A percentile compares a stretch with the other conserved stretches of the same genome.
phyloP scores from a whole-genome alignment of 2,329 filamentous ascomycete genomes.

The Westerdykella aurantiaca region DNA sequence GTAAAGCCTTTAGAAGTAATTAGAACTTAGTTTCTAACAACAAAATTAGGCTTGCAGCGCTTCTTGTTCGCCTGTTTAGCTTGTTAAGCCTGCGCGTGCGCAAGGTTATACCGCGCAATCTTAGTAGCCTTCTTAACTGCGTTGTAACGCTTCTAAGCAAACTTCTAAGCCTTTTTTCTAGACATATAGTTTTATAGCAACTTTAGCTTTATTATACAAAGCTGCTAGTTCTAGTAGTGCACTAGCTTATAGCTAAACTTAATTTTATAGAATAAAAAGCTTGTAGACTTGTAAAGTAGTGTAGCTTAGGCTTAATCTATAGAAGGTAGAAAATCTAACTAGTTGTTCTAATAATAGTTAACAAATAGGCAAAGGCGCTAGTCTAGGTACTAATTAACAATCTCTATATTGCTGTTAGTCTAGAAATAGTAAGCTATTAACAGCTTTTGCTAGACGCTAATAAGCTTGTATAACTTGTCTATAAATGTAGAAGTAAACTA shows the following conservation, averaged over 20 bases:
- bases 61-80: too few relatives aligned
- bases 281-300: background rate
- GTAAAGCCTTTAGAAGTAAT: background rate
- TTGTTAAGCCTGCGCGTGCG: too few relatives aligned
- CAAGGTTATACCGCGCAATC: too few relatives aligned
- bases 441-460: too few relatives aligned
- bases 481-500: too few relatives aligned
- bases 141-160: background rate
- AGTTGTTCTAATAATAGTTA: constrained; percentile 2
- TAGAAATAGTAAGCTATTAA: constrained; percentile 16
- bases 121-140: too few relatives aligned
- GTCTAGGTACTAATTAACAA: constrained; percentile 6
- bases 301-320: constrained; percentile 1
- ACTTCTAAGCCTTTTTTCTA: background rate
- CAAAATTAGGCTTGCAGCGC: too few relatives aligned
- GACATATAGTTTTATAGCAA: background rate
- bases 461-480: too few relatives aligned
- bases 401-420: constrained; percentile 14
- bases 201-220: background rate
- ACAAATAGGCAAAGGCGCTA: background rate
- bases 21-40: background rate
- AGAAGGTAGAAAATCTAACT: background rate
- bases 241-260: background rate
- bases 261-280: too few relatives aligned
- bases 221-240: background rate